These are phyloP conservation scores for Ogataea chonburiensis DNA, from an alignment of 805 yeast species.

Conservation along the genomic window DNA sequence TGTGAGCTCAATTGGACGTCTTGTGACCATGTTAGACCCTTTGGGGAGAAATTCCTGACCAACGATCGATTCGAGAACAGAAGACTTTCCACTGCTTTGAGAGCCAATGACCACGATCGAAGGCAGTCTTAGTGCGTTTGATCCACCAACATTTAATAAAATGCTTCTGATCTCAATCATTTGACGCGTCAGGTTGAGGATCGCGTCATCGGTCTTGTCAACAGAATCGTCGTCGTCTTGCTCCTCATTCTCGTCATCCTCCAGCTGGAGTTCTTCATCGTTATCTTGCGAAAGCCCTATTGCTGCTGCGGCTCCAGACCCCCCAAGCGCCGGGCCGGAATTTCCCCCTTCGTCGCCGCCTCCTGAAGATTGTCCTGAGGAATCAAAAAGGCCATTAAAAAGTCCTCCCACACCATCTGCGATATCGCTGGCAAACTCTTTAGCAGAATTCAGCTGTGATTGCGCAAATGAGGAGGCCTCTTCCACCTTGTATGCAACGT, in stretches of 20 bases:
- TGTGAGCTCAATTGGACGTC: conserved; percentile 95
- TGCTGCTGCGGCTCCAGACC: conserved; percentile 59
- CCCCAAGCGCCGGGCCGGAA: conserved; percentile 42
- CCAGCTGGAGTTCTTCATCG: conserved; percentile 28
- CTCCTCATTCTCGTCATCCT: conserved; percentile 39
- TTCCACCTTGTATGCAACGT: conserved; percentile 86
- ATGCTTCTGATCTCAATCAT: conserved; percentile 94
- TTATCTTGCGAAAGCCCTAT: conserved; percentile 37
- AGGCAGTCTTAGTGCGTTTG: conserved; percentile 79
- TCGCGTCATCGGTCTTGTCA: conserved; percentile 67
- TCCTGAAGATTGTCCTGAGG: conserved; percentile 30
- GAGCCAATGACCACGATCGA: conserved; percentile 97
- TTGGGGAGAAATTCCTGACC: conserved; percentile 98
- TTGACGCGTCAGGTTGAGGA: conserved; percentile 85
- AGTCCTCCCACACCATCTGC: conserved; percentile 43
- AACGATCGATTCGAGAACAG: conserved; percentile 92
- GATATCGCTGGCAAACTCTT: conserved; percentile 59
- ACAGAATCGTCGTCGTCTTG: conserved; percentile 38
- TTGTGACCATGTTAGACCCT: conserved; percentile 97
- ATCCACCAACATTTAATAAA: conserved; percentile 66
- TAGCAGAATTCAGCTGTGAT: conserved; percentile 60
- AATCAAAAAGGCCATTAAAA: conserved; percentile 27
- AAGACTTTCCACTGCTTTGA: conserved; percentile 95
- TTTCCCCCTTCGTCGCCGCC: conserved; percentile 31
- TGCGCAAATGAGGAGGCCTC: conserved; percentile 74